Conservation (phyloP, 106 monocot genomes). For the Acorus gramineus region DNA sequence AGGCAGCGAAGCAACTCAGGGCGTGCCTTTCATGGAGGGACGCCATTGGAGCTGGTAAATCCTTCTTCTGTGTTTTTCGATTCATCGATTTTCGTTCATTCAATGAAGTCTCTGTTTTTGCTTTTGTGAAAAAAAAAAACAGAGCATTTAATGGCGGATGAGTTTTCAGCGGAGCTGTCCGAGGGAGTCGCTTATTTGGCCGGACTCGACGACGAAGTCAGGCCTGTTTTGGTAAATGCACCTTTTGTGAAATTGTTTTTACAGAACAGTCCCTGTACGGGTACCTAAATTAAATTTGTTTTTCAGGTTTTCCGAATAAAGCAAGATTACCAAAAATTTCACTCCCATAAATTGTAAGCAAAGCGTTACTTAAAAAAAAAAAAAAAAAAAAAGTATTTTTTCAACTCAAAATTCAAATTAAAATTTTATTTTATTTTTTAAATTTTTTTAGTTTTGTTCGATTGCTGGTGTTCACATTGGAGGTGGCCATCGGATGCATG, state of each 20-base stretch:
- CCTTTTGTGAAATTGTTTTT: neutral
- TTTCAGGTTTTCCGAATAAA: conserved; percentile 82
- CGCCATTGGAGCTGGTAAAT: conserved; percentile 59
- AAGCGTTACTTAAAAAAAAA: no score
- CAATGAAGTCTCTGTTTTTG: neutral
- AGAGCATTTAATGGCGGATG: conserved; percentile 92
- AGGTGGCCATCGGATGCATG: conserved; percentile 79
- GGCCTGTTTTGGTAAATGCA: conserved; percentile 76
- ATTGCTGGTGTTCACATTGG: conserved; percentile 86
- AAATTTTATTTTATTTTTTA: no score
- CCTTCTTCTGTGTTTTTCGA: neutral
- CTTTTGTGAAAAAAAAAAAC: neutral
- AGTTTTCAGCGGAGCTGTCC: conserved; percentile 81
- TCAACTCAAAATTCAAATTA: neutral
- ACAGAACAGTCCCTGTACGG: no score
- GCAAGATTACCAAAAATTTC: conserved; percentile 81
- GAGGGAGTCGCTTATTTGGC: conserved; percentile 87
- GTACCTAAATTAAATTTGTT: neutral
- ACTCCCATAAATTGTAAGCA: conserved; percentile 84
- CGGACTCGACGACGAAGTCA: conserved; percentile 76
- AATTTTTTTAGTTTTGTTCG: conserved; percentile 50
- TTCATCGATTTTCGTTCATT: neutral
- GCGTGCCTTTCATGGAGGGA: conserved; percentile 87
- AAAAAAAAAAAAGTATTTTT: no score
- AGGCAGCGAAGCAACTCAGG: conserved; percentile 78